Base-by-base conservation (phyloP, 768 basidiomycete genomes). In the Gautieria morchelliformis region DNA sequence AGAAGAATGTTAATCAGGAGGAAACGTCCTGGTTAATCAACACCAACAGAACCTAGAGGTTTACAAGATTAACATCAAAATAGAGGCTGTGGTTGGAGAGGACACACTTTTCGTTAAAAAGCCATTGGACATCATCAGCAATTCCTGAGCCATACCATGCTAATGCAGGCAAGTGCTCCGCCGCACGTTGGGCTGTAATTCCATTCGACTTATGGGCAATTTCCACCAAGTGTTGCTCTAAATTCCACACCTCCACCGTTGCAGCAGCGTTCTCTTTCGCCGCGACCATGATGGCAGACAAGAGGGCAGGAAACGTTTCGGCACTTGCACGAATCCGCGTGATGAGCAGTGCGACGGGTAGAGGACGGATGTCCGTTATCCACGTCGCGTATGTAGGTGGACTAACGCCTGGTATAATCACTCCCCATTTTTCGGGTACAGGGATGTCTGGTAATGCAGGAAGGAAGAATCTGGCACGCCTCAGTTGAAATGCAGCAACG, bases 141-240 rank as follows among this genome's bases (percentile, higher is more conserved):
- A 61, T 30, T 57, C 72, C 74, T 15, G 56, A 20, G 37, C 77
- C 77, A 66, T 82, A 82, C 76, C 78, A 80, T 52, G 74, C 78
- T 58, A 80, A 69, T 2, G 73, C 63, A 4, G 77, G 68, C 8
- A 81, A 59, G 61, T 77, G 71, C 35, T 72, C 73, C 5, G 65
- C 73, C 5, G 65, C 62, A 41, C 78, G 68, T 44, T 68, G 62
- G 45, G 63, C 52, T 0, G 66, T 72, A 41, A 46, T 61, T 0
- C 72, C 75, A 5, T 73, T 71, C 3, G 70, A 58, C 20, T 59
- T 62, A n/a, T 54, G 47, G 1, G 69, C 72, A 9, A 62, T 55
- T 3, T 57, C 53, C 48, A 64, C 42, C 32, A 81, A 60, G 15
- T 74, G 60, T 12, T 59, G 40, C 1, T 74, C 69, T 30, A 80